These are phyloP conservation scores for Mucuna pruriens DNA, from an alignment of 306 rosid genomes.

Conservation along the genomic window DNA sequence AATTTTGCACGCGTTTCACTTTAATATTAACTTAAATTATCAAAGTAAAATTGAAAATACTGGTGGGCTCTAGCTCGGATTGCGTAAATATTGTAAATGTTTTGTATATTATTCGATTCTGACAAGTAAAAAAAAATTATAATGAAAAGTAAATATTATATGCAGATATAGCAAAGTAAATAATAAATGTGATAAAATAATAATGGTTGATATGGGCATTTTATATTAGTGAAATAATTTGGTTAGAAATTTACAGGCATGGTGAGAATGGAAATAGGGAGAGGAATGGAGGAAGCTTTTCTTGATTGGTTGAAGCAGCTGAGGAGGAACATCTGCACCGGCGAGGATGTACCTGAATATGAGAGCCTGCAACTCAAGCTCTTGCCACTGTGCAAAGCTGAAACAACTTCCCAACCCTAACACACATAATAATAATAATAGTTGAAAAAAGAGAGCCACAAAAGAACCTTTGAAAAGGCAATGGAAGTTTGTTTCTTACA, in stretches of 20 bases:
- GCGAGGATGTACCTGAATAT: neutral
- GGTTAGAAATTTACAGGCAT: neutral
- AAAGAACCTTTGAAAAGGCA: neutral
- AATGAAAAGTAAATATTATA: too few species aligned
- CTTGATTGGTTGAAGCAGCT: neutral
- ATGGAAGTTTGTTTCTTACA: neutral
- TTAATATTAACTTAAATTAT: too few species aligned
- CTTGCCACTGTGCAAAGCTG: conserved; percentile 17
- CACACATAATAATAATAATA: too few species aligned
- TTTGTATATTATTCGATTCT: too few species aligned
- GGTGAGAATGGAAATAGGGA: neutral
- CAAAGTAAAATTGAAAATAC: too few species aligned
- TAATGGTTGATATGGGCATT: neutral
- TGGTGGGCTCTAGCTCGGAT: too few species aligned
- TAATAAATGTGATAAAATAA: neutral
- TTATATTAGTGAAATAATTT: neutral
- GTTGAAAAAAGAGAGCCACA: neutral
- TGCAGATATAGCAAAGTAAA: neutral
- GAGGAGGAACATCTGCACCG: neutral
- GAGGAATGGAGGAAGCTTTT: neutral
- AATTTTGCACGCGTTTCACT: too few species aligned
- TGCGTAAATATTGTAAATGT: too few species aligned
- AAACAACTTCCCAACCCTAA: neutral
- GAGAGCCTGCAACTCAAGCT: conserved; percentile 13
- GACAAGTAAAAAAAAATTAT: too few species aligned